Percentiles rank a stretch among this genome's conserved stretches.
Evolutionary conservation across 2,329 filamentous ascomycete genomes (phyloP).

Genomic region (Rhynchosporium agropyri): DNA sequence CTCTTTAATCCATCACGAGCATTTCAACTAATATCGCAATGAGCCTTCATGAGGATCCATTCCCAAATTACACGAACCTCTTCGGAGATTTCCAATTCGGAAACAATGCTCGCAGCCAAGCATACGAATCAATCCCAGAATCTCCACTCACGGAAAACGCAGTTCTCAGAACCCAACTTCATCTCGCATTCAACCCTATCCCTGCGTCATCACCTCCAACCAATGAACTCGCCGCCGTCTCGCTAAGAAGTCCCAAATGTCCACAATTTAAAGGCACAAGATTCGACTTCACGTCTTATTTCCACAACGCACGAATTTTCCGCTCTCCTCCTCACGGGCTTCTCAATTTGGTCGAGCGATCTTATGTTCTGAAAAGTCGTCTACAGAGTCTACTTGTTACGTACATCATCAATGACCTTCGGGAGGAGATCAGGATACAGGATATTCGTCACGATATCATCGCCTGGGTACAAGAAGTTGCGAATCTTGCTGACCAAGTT

Average conservation of each 20-base stretch:
- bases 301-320: constrained; percentile 36
- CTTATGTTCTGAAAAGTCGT: constrained; percentile 33
- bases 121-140: background rate
- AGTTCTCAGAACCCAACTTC: background rate
- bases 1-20: background rate
- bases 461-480: constrained; percentile 27
- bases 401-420: constrained; percentile 28
- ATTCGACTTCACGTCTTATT: constrained; percentile 37
- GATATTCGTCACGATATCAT: constrained; percentile 24
- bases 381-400: constrained; percentile 35
- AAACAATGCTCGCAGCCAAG: background rate
- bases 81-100: constrained; percentile 12
- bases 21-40: background rate
- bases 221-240: constrained; percentile 12
- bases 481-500: constrained; percentile 19
- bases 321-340: constrained; percentile 34
- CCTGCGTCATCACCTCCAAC: background rate
- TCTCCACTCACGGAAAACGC: background rate
- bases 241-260: constrained; percentile 20
- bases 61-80: background rate
- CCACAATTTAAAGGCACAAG: constrained; percentile 34
- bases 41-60: background rate
- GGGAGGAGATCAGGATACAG: constrained; percentile 17
- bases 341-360: constrained; percentile 31
- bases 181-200: background rate